Conservation (phyloP, 2,329 filamentous ascomycete species). For the Alternaria brassicae region DNA sequence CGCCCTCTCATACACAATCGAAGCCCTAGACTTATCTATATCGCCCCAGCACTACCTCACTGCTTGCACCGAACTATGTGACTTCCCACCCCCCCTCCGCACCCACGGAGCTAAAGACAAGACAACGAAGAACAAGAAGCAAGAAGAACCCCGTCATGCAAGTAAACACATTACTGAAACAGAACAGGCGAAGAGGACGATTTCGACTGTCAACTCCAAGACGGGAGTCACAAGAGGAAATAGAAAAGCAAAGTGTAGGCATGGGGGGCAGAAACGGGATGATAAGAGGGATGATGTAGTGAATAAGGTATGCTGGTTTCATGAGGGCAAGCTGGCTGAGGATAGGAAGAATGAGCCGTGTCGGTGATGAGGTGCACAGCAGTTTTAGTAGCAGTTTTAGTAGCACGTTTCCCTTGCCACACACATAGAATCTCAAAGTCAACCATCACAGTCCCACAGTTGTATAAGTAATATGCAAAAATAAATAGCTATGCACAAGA, state of each 20-base stretch:
- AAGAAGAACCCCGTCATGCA: too few species aligned
- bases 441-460: neutral
- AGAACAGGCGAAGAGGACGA: neutral
- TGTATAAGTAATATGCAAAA: neutral
- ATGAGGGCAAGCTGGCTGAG: neutral
- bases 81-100: too few species aligned
- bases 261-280: neutral
- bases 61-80: too few species aligned
- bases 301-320: neutral
- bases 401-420: neutral
- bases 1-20: neutral
- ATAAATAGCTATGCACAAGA: neutral
- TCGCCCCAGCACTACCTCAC: too few species aligned
- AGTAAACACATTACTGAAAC: neutral
- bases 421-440: neutral
- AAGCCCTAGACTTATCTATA: neutral
- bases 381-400: neutral
- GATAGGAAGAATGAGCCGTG: neutral
- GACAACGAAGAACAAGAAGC: neutral
- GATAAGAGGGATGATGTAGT: neutral
- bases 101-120: too few species aligned
- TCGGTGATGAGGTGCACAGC: too few species aligned
- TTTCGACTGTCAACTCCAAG: neutral
- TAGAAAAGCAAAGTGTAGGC: neutral
- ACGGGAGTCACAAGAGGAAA: neutral